A percentile compares a stretch with the other conserved stretches of the same genome.
These are phyloP conservation scores for Penicillium nordicum DNA, from an alignment of 2,329 filamentous ascomycete genomes.

Conservation along the genomic window DNA sequence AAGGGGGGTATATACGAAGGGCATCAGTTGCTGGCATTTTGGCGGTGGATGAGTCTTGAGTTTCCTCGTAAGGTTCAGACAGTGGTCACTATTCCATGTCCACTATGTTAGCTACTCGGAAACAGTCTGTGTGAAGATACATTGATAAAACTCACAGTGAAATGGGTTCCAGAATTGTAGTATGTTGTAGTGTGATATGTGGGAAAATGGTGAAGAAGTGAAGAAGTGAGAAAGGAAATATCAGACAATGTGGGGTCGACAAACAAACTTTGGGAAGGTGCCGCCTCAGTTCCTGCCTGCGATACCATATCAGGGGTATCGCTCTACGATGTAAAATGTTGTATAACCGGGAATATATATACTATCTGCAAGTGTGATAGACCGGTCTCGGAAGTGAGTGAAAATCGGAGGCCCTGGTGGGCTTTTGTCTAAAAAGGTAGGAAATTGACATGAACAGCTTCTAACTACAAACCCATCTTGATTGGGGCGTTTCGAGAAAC, in stretches of 20 bases:
- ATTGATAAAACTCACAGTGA: neutral
- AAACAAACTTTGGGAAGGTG: neutral
- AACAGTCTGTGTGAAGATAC: neutral
- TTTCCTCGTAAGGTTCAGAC: neutral
- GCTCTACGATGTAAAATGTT: neutral
- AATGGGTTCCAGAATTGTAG: fast-evolving
- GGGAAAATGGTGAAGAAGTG: no score
- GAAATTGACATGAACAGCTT: neutral
- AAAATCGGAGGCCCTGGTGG: neutral
- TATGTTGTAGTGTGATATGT: neutral
- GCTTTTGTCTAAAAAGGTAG: neutral
- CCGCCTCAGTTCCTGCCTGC: no score
- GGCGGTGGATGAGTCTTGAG: neutral
- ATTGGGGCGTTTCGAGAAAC: neutral
- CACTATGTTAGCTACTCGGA: no score
- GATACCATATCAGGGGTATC: neutral
- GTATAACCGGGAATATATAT: neutral
- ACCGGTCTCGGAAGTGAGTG: neutral
- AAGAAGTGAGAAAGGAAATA: neutral
- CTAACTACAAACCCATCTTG: neutral
- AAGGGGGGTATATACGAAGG: neutral
- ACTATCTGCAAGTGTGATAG: neutral
- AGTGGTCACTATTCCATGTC: neutral
- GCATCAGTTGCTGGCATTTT: neutral
- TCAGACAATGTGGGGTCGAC: neutral